Evolutionary conservation across 805 yeast species (phyloP).

Genomic region (Cyberlindnera bimundalis): DNA sequence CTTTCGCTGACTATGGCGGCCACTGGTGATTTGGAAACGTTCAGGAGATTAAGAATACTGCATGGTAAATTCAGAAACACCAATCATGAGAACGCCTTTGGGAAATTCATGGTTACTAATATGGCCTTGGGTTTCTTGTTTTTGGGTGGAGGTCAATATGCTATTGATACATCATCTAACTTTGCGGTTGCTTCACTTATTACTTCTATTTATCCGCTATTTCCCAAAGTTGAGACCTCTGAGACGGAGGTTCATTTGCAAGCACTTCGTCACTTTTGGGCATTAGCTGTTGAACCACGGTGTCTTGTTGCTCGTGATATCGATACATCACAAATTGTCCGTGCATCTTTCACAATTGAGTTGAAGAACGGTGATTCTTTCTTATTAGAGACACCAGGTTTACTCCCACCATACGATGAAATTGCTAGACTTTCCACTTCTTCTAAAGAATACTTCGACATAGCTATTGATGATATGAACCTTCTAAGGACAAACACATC

Average conservation of each 20-base stretch:
- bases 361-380: conserved; percentile 37
- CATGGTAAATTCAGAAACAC: conserved; percentile 42
- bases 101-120: conserved; percentile 73
- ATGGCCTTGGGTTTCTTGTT: conserved; percentile 85
- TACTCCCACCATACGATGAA: conserved; percentile 56
- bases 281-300: conserved; percentile 73
- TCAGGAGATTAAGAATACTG: conserved; percentile 67
- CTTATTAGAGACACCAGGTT: conserved; percentile 54
- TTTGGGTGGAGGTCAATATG: conserved; percentile 90
- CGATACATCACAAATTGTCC: conserved; percentile 52
- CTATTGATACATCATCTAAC: conserved; percentile 56
- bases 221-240: conserved; percentile 42
- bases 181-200: conserved; percentile 67
- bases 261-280: conserved; percentile 89
- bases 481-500: conserved; percentile 28
- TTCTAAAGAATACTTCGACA: conserved; percentile 49
- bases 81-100: conserved; percentile 42
- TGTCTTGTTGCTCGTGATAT: conserved; percentile 78
- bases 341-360: conserved; percentile 36
- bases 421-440: conserved; percentile 47
- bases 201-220: conserved; percentile 74
- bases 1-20: conserved; percentile 82
- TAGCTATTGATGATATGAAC: conserved; percentile 37
- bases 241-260: conserved; percentile 67
- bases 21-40: conserved; percentile 77